Evolutionary conservation across 2,329 filamentous ascomycete genomes (phyloP).

Genomic region (Alternaria solani): DNA sequence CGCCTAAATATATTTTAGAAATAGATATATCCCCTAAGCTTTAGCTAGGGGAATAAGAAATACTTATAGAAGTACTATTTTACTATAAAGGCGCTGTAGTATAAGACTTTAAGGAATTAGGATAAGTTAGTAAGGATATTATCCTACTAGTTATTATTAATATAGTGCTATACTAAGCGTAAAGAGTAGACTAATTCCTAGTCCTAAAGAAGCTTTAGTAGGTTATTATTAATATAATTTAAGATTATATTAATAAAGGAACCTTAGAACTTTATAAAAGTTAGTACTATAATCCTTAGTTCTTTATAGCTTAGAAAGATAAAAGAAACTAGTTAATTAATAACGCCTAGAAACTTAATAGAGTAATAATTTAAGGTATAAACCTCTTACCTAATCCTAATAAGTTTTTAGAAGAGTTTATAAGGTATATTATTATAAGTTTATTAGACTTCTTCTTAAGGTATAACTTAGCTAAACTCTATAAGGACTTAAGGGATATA

Average conservation of each 20-base stretch:
- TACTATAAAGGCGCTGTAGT: too few species aligned
- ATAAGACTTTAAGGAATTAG: background rate
- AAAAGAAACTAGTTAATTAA: background rate
- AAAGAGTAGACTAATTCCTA: background rate
- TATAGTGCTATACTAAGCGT: background rate
- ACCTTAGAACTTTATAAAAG: background rate
- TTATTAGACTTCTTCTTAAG: background rate
- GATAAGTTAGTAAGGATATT: background rate
- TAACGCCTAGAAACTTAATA: background rate
- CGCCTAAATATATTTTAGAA: background rate
- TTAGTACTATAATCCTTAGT: background rate
- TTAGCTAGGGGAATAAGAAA: background rate
- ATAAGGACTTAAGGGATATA: too few species aligned
- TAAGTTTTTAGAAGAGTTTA: background rate
- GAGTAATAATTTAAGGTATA: too few species aligned
- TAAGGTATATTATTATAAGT: background rate
- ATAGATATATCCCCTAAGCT: background rate
- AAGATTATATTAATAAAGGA: background rate
- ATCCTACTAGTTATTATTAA: background rate
- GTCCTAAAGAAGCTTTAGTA: background rate
- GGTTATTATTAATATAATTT: background rate
- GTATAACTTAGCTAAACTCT: background rate
- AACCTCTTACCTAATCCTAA: too few species aligned
- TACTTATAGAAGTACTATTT: background rate
- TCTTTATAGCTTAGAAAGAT: background rate